phyloP scores from a whole-genome alignment of 768 basidiomycete genomes.

The Hypholoma sublateritium region DNA sequence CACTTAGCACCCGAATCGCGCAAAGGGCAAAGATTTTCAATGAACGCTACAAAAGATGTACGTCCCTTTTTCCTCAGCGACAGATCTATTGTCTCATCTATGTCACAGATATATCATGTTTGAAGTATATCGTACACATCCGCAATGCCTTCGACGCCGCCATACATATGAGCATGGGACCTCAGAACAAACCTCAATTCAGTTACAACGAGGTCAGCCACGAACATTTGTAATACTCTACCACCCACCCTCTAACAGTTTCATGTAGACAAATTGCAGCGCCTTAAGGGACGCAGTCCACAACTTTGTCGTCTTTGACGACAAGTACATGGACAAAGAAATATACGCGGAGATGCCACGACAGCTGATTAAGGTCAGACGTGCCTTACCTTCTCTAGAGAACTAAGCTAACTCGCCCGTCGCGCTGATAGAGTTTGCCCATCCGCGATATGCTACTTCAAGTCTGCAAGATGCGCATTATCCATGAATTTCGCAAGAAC shows the following conservation, averaged over 20 bases:
- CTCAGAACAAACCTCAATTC: not conserved
- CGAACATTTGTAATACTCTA: not conserved
- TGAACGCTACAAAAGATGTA: not conserved
- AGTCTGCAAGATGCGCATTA: not conserved
- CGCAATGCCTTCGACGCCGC: not conserved
- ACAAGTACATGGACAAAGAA: not conserved
- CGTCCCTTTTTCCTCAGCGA: not conserved
- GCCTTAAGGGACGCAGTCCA: not conserved
- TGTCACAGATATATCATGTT: not conserved
- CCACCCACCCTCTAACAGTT: not conserved
- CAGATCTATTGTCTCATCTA: not conserved
- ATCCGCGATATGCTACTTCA: not conserved
- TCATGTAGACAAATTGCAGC: not conserved
- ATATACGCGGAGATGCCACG: not conserved
- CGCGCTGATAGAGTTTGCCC: not conserved
- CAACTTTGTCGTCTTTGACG: not conserved
- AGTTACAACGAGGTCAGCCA: not conserved
- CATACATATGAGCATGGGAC: not conserved
- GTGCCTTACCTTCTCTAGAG: too few species aligned
- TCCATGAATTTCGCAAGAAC: not conserved
- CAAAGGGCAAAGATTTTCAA: not conserved
- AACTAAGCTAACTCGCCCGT: not conserved
- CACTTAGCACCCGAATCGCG: not conserved
- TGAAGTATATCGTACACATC: not conserved
- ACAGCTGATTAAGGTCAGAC: not conserved